These are phyloP conservation scores for Rhizopogon rudus DNA, from an alignment of 768 basidiomycete species.

Conservation along the genomic window DNA sequence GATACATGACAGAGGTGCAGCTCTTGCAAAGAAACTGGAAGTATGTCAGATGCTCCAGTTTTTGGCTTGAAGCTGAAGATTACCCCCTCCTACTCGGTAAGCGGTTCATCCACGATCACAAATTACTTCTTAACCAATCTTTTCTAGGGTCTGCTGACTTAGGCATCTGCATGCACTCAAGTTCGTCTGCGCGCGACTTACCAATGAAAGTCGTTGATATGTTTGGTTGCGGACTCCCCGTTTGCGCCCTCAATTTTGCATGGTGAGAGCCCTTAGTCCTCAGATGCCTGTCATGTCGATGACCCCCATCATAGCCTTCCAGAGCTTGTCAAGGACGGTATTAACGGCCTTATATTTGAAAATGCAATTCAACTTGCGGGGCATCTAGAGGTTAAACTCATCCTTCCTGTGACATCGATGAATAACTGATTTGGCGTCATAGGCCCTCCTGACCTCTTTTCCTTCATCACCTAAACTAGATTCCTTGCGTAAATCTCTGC, in stretches of 20 bases:
- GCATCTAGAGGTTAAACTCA: constrained; percentile 50
- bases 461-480: constrained; percentile 49
- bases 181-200: constrained; percentile 85
- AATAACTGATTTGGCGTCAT: constrained; percentile 2
- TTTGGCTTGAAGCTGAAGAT: constrained; percentile 88
- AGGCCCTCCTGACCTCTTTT: constrained; percentile 60
- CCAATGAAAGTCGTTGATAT: constrained; percentile 99
- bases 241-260: constrained; percentile 81
- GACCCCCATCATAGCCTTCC: constrained; percentile 46
- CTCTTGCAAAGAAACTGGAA: constrained; percentile 60
- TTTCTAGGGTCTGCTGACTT: constrained; percentile 80
- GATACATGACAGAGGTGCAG: constrained; percentile 70
- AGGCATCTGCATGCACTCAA: constrained; percentile 87
- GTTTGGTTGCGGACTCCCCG: constrained; percentile 96
- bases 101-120: constrained; percentile 6
- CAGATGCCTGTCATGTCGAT: constrained; percentile 1
- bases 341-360: constrained; percentile 81
- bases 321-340: constrained; percentile 81
- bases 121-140: background rate
- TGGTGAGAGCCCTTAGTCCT: constrained; percentile 51
- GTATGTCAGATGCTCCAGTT: constrained; percentile 71
- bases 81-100: constrained; percentile 84
- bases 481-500: constrained; percentile 48
- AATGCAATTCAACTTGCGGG: constrained; percentile 60
- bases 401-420: background rate